Evolutionary conservation across 129 eudicot genomes (phyloP).

Genomic region (Flaveria trinervia): DNA sequence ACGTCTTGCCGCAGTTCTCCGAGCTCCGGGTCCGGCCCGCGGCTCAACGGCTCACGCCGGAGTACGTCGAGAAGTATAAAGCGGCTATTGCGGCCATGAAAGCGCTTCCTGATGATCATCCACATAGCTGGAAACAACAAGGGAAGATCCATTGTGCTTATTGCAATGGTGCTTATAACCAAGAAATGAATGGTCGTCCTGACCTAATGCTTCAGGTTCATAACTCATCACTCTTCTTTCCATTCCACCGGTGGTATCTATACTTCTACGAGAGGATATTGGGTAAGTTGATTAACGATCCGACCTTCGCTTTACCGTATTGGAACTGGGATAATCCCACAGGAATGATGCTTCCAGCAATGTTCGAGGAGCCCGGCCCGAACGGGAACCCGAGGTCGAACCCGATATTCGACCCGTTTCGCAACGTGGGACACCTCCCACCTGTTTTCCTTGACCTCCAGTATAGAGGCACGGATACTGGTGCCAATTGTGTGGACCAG

Average conservation of each 20-base stretch:
- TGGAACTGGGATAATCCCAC: conserved; percentile 51
- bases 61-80: conserved; percentile 33
- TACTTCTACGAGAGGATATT: conserved; percentile 48
- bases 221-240: conserved; percentile 54
- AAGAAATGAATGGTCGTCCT: conserved; percentile 30
- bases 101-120: conserved; percentile 41
- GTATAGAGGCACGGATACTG: background rate
- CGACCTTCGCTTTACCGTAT: conserved; percentile 44
- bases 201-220: conserved; percentile 37
- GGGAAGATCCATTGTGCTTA: conserved; percentile 54
- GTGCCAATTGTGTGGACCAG: background rate
- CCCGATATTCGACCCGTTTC: conserved; percentile 29
- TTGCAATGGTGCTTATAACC: conserved; percentile 44
- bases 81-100: conserved; percentile 43
- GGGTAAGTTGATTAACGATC: conserved; percentile 43
- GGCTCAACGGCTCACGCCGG: background rate
- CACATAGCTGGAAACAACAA: conserved; percentile 48
- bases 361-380: conserved; percentile 15
- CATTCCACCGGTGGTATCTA: conserved; percentile 51
- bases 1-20: conserved; percentile 8
- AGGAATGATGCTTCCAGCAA: conserved; percentile 36
- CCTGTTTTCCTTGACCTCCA: conserved; percentile 27
- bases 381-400: background rate
- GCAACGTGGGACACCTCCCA: conserved; percentile 36
- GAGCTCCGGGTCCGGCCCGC: conserved; percentile 18